A percentile compares a stretch with the other conserved stretches of the same genome.
Conservation (phyloP, 495 filamentous ascomycete genomes). For the Antarctomyces pellizariae region DNA sequence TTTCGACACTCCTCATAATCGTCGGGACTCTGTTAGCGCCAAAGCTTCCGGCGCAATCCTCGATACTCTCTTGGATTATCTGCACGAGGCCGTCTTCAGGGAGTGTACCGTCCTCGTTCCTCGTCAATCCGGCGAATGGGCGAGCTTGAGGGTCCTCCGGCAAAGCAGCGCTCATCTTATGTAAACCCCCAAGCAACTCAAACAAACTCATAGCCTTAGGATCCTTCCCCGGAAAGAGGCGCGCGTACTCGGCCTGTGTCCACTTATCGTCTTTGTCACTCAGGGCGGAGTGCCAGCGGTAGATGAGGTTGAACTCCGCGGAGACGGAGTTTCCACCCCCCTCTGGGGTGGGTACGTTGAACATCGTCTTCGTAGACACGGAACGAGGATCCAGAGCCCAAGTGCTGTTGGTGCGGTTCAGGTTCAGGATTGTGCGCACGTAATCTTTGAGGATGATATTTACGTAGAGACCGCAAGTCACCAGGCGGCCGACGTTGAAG, state of each 20-base stretch:
- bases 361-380: constrained; percentile 22
- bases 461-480: constrained; percentile 65
- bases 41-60: constrained; percentile 36
- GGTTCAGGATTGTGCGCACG: constrained; percentile 61
- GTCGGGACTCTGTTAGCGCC: constrained; percentile 55
- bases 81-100: constrained; percentile 44
- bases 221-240: constrained; percentile 38
- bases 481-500: constrained; percentile 59
- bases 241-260: constrained; percentile 39
- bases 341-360: constrained; percentile 31
- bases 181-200: constrained; percentile 34
- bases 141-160: constrained; percentile 39
- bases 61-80: constrained; percentile 39
- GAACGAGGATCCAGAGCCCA: constrained; percentile 61
- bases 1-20: constrained; percentile 52
- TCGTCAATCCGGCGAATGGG: constrained; percentile 36
- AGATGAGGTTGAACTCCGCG: constrained; percentile 52
- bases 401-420: constrained; percentile 50
- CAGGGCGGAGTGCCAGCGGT: constrained; percentile 62
- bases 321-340: constrained; percentile 57
- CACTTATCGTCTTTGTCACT: constrained; percentile 50
- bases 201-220: constrained; percentile 22
- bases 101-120: constrained; percentile 33
- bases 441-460: constrained; percentile 72
- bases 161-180: constrained; percentile 31